Percentiles rank a stretch among this genome's conserved stretches.
phyloP scores from a whole-genome alignment of 2,329 filamentous ascomycete species.

The Fusarium brachygibbosum region DNA sequence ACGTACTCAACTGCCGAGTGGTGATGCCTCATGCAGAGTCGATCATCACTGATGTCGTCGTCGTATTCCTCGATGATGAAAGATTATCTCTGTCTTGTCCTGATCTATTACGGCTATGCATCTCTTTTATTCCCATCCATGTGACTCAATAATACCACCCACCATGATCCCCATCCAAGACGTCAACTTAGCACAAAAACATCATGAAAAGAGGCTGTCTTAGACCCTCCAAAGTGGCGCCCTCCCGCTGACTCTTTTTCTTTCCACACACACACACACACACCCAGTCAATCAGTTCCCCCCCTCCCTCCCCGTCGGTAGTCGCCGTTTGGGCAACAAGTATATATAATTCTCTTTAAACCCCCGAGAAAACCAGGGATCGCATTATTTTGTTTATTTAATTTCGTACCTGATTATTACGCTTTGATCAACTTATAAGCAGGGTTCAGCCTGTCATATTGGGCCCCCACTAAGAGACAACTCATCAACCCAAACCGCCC shows the following conservation, averaged over 20 bases:
- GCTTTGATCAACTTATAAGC: conserved; percentile 27
- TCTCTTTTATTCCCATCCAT: conserved; percentile 23
- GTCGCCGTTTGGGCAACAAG: conserved; percentile 31
- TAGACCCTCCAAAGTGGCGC: conserved; percentile 28
- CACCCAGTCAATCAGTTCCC: not conserved
- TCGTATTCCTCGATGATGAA: conserved; percentile 3
- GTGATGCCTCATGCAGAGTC: conserved; percentile 17
- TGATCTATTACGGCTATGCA: not conserved
- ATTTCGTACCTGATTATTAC: conserved; percentile 6
- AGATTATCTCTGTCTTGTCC: not conserved
- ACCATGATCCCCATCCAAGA: too few species aligned
- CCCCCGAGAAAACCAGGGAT: not conserved
- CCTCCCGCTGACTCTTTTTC: conserved; percentile 27
- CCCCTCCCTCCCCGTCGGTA: conserved; percentile 12
- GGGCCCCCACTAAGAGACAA: conserved; percentile 46
- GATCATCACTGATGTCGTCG: conserved; percentile 22
- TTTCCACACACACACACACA: not conserved
- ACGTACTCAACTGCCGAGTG: conserved; percentile 32
- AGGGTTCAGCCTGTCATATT: conserved; percentile 39
- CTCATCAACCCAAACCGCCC: conserved; percentile 37
- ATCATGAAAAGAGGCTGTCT: conserved; percentile 9
- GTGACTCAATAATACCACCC: conserved; percentile 31
- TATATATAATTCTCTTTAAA: not conserved
- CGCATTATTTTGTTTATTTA: conserved; percentile 1
- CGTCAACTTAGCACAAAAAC: not conserved